Evolutionary conservation across 805 yeast genomes (phyloP), one percentile per base, ranked within the genome.

Genomic region (Candida loeiensis): DNA sequence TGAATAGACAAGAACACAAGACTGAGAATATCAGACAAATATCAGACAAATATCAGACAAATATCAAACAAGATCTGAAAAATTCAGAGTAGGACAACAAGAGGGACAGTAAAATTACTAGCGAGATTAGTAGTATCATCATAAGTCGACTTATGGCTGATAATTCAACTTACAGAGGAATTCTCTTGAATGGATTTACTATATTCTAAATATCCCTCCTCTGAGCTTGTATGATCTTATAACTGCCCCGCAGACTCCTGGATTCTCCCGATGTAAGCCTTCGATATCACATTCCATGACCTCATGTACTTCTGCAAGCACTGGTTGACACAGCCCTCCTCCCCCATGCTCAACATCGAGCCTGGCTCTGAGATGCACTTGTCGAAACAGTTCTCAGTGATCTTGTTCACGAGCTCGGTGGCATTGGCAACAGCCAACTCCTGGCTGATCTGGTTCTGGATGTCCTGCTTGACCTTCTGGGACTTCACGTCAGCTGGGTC

Each of bases 341-440:
- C 88, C 5, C 66, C 71, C 2, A 69, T 49, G 36, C 67, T 60
- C 41, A 79, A 55, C 11, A 66, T 48, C 15, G 73, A 53, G 28
- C 79, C 77, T 13, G 95, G 95, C 31, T 69, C 71, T 12, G 61
- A 61, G 36, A 86, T 69, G 63, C 97, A 90, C 59, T 80, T 77
- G 36, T 82, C 83, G 60, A 85, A 90, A 61, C 97, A 90, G 69
- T 85, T 85, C 51, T 82, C 89, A 9, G 95, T 82, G 58, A 87
- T 76, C 53, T 86, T 83, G 64, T 81, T 84, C 22, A 89, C 95
- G 40, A 90, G 69, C 54, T 86, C 90, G 2, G 91, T 82, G 25
- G 95, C 96, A 61, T 89, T 86, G 14, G 90, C 93, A n/a, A 87
- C 77, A 2, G 96, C 96, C 46, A 90, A 69, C 56, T 90, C 97